Base-by-base conservation (phyloP, 2,329 filamentous ascomycete genomes). In the Aspergillus quadrilineatus region DNA sequence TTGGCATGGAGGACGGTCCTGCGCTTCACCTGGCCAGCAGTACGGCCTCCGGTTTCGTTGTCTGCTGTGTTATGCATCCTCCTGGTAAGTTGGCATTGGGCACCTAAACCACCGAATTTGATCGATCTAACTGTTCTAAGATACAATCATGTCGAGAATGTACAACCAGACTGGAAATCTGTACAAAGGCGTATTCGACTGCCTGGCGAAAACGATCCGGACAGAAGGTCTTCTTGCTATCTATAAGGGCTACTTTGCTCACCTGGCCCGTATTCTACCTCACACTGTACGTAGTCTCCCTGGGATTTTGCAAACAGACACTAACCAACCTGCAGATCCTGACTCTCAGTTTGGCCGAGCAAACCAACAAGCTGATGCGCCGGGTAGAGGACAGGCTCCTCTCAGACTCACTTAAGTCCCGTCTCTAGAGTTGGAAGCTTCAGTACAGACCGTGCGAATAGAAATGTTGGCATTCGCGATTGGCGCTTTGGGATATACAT, bases 101-200 rank as follows among this genome's bases (percentile, higher is more conserved):
- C 15, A 43, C 36, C 36, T 39, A 32, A 6, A 22, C 9, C 26
- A 42, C 47, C 28, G 22, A 10, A 14, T 5, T 22, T 12, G 6
- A 39, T 41, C 30, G 6, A 29, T 6, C 22, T 63, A 58, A 63
- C 49, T 22, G 6, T 22, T n/a, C 30, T 55, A 59, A 84, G 94
- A 99, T 74, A 99, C 94, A 4, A 90, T 99, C 77, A 99, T 99
- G 94, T 94, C 91, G 60, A 89, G 94, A 61, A 88, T 99, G 81
- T 99, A 99, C 81, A 99, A 99, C 79, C 94, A 99, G 75, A 96
- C 92, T 60, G 94, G 94, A 51, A 96, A 97, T 72, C 82, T 99
- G n/a, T 99, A 99, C 80, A 87, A 84, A 65, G 89, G 92, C 57
- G 90, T 95, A 4, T 89, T 96, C 61, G 94, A 99, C 77, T 99